These are phyloP conservation scores for Chenopodium formosanum DNA, from an alignment of 148 eudicot genomes.

Conservation along the genomic window DNA sequence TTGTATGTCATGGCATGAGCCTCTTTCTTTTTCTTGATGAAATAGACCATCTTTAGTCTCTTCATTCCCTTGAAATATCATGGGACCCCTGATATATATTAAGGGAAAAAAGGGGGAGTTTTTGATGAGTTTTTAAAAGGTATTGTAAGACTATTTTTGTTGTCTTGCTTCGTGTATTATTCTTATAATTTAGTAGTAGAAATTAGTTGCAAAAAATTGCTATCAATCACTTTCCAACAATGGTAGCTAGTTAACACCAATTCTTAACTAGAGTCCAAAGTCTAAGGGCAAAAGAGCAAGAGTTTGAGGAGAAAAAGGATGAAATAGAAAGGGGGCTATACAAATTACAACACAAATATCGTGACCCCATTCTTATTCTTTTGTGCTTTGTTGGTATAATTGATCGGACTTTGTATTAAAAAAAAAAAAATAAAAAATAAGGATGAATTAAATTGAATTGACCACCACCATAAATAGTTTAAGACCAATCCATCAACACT, in stretches of 20 bases:
- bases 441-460: neutral
- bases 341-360: conserved; percentile 3
- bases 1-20: no score
- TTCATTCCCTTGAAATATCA: no score
- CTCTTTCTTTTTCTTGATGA: no score
- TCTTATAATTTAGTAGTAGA: neutral
- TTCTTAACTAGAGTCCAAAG: conserved; percentile 20
- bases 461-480: conserved; percentile 21
- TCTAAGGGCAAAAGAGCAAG: conserved; percentile 27
- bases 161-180: conserved; percentile 5
- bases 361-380: conserved; percentile 28
- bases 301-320: conserved; percentile 27
- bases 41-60: no score
- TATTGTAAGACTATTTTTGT: neutral
- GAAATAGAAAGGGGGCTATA: conserved; percentile 13
- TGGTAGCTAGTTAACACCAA: conserved; percentile 1
- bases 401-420: neutral
- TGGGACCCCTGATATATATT: no score
- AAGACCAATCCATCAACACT: neutral
- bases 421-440: no score
- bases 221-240: conserved; percentile 23
- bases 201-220: conserved; percentile 18
- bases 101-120: no score
- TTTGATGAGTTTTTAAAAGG: no score
- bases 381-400: conserved; percentile 21